These are phyloP conservation scores for Glycine soja DNA, from an alignment of 306 rosid genomes.

Conservation along the genomic window DNA sequence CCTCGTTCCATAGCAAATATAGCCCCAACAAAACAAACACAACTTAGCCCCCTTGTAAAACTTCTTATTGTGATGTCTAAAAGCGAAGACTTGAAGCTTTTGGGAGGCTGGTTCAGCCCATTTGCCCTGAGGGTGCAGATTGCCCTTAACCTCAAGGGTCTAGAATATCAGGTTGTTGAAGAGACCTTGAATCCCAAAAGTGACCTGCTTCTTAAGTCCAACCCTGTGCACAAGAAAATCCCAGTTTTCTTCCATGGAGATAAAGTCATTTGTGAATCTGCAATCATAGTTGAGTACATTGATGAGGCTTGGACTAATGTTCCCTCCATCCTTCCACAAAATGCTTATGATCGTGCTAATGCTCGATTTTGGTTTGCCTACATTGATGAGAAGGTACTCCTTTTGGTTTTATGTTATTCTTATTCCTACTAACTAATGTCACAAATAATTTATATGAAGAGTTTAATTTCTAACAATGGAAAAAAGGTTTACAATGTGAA, in stretches of 20 bases:
- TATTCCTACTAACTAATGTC: background rate
- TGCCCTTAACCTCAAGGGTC: slow-evolving; percentile 61
- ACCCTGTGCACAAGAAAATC: slow-evolving; percentile 68
- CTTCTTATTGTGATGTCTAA: background rate
- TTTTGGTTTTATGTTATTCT: too few species aligned
- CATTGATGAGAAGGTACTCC: slow-evolving; percentile 61
- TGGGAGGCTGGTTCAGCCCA: slow-evolving; percentile 53
- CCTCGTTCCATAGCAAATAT: background rate
- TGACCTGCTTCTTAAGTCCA: slow-evolving; percentile 63
- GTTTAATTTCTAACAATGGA: too few species aligned
- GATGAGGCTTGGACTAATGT: slow-evolving; percentile 62
- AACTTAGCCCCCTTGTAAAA: background rate
- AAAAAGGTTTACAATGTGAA: too few species aligned
- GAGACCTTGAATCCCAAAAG: slow-evolving; percentile 56
- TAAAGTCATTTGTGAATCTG: slow-evolving; percentile 62
- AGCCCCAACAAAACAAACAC: background rate
- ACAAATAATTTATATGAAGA: background rate
- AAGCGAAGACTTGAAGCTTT: too few species aligned
- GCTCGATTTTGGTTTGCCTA: slow-evolving; percentile 63
- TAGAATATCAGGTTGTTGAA: slow-evolving; percentile 52
- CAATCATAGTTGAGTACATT: slow-evolving; percentile 63
- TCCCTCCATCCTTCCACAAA: slow-evolving; percentile 60
- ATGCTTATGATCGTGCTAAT: slow-evolving; percentile 62
- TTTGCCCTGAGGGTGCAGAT: slow-evolving; percentile 52
- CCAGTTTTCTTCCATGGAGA: slow-evolving; percentile 63